Conservation (phyloP, 352 stramenopile species). For the Phytophthora podocarpi region DNA sequence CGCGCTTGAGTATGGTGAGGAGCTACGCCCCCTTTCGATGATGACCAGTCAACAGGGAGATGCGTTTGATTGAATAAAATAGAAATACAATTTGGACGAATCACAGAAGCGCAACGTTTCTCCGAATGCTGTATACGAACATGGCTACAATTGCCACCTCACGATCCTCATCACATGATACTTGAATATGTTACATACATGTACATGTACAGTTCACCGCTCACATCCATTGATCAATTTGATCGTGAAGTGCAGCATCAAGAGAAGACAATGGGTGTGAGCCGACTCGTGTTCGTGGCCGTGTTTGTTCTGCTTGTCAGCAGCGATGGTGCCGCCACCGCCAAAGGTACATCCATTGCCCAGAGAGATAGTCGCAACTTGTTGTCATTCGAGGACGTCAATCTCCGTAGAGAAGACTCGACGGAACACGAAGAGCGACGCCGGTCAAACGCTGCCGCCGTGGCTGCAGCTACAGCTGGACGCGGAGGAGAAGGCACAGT, state of each 20-base stretch:
- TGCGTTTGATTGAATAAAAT: conserved; percentile 1
- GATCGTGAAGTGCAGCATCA: not conserved
- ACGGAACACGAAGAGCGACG: conserved; percentile 7
- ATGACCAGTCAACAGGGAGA: conserved; percentile 13
- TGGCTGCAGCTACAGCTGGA: not conserved
- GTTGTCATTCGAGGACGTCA: not conserved
- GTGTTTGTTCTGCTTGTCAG: not conserved
- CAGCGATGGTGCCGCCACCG: not conserved
- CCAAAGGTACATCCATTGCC: not conserved
- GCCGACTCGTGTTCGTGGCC: not conserved
- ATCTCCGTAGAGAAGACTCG: no score
- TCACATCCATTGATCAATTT: not conserved
- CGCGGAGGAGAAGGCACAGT: not conserved
- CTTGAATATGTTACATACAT: not conserved
- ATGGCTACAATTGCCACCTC: no score
- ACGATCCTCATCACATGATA: no score
- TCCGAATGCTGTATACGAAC: not conserved
- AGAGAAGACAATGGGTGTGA: not conserved
- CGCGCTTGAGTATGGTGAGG: not conserved
- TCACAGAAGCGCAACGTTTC: not conserved
- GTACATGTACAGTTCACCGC: not conserved
- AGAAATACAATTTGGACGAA: not conserved
- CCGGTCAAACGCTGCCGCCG: not conserved
- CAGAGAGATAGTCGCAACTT: not conserved
- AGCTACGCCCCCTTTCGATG: conserved; percentile 3